These are phyloP conservation scores for Globisporangium cederbergense DNA, from an alignment of 352 stramenopile genomes.

Conservation along the genomic window DNA sequence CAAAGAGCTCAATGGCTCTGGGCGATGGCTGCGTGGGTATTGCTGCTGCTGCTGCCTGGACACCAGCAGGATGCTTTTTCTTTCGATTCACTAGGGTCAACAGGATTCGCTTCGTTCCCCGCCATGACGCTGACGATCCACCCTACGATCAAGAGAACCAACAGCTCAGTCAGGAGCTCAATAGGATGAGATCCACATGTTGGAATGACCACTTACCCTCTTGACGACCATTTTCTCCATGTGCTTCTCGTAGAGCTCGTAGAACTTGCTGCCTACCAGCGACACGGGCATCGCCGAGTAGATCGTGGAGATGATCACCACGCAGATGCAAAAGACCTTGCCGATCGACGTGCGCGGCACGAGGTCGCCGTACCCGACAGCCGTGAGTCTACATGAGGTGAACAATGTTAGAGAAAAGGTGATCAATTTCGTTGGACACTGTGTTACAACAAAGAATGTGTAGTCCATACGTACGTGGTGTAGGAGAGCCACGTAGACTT, in stretches of 20 bases:
- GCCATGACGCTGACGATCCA: conserved; percentile 56
- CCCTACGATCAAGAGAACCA: conserved; percentile 19
- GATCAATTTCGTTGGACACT: not conserved
- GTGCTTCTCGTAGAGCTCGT: conserved; percentile 63
- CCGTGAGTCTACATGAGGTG: conserved; percentile 40
- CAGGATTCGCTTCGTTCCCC: conserved; percentile 31
- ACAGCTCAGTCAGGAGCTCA: not conserved
- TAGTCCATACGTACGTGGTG: conserved; percentile 31
- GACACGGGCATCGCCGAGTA: conserved; percentile 79
- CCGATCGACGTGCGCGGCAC: conserved; percentile 56
- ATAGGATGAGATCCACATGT: not conserved
- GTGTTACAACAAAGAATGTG: not conserved
- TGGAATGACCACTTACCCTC: conserved; percentile 25
- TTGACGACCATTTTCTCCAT: conserved; percentile 60
- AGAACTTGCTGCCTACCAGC: conserved; percentile 70
- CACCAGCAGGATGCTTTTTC: not conserved
- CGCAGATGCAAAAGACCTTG: conserved; percentile 57
- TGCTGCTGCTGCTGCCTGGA: not conserved
- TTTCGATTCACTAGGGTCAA: not conserved
- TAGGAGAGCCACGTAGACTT: conserved; percentile 70
- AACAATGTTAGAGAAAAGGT: too few species aligned
- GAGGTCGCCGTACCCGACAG: conserved; percentile 74
- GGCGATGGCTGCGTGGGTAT: not conserved
- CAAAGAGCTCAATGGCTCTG: conserved; percentile 22
- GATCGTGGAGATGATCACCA: conserved; percentile 59